Percentiles rank a stretch among this genome's conserved stretches.
Evolutionary conservation across 176 grass and related monocot species (phyloP).

Genomic region (Calamus simplicifolius): DNA sequence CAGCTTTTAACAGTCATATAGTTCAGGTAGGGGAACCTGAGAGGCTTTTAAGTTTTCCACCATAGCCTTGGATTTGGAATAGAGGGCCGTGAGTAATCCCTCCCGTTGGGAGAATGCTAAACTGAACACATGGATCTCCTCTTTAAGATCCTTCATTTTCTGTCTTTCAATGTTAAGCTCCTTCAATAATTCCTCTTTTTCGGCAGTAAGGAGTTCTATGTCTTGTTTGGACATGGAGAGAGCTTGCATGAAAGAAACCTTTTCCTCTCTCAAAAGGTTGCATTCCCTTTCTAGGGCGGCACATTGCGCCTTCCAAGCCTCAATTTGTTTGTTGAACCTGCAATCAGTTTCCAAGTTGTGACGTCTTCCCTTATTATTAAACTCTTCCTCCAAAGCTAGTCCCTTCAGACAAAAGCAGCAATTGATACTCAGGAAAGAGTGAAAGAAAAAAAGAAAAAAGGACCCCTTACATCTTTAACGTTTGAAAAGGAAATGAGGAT

Average conservation of each 20-base stretch:
- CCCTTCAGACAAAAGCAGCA: constrained; percentile 23
- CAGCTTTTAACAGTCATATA: constrained; percentile 4
- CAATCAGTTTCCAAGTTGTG: constrained; percentile 38
- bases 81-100: constrained; percentile 51
- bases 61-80: constrained; percentile 70
- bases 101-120: constrained; percentile 45
- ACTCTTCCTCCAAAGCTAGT: constrained; percentile 25
- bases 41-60: constrained; percentile 49
- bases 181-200: constrained; percentile 39
- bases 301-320: constrained; percentile 34
- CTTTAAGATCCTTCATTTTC: constrained; percentile 54
- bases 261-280: constrained; percentile 33
- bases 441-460: too few relatives aligned
- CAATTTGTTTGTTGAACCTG: constrained; percentile 26
- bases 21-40: constrained; percentile 19
- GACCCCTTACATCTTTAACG: neutral
- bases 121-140: constrained; percentile 57
- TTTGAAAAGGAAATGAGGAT: neutral
- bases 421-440: neutral
- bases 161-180: constrained; percentile 28
- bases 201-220: constrained; percentile 9
- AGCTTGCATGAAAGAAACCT: constrained; percentile 28
- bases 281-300: constrained; percentile 39
- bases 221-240: constrained; percentile 36
- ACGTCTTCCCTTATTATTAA: constrained; percentile 13